Evolutionary conservation across 2,329 filamentous ascomycete species (phyloP), one percentile per base, ranked within the genome.

Genomic region (Xylaria sp.): DNA sequence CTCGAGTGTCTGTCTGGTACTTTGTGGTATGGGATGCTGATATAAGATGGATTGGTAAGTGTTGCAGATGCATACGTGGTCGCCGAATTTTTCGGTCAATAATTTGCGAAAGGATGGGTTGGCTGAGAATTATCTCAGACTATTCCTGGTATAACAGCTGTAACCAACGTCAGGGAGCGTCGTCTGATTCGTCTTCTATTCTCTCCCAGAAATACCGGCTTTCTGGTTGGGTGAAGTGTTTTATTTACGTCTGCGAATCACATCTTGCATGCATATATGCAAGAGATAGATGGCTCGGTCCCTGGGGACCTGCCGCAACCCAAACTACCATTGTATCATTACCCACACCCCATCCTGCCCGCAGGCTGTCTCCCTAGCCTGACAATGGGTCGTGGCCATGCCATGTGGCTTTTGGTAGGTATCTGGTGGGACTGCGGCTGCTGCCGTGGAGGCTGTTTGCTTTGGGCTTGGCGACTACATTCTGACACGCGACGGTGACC

Each of bases 1-100:
- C 66, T 69, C 66, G 63, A 48, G 69, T 48, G 54, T 28, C 59
- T 59, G 49, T 48, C 42, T 26, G 57, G 56, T 42, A 69, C 63
- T 60, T 65, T 60, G 42, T 63, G 40, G 3, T 42, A 62, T 62
- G 66, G 49, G 58, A 60, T 54, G 63, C 46, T 61, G 66, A 66
- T 64, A 61, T 68, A 42, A 59, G 51, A 65, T 57, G 49, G 38
- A 65, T 48, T 63, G 64, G 57, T 54, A 36, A 62, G 53, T 63
- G 58, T 62, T 54, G 26, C 46, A 54, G 48, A 31, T 49, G 40
- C 17, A 33, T 68, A 33, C 46, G 66, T 71, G 60, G 63, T 65
- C 64, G 66, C 69, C 69, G 66, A 71, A 48, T 2, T 64, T 71
- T 60, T 67, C 69, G 69, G 63, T 65, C 48, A 63, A 63, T 64